Base-by-base conservation (phyloP, 768 basidiomycete genomes). In the Phaffia australis region DNA sequence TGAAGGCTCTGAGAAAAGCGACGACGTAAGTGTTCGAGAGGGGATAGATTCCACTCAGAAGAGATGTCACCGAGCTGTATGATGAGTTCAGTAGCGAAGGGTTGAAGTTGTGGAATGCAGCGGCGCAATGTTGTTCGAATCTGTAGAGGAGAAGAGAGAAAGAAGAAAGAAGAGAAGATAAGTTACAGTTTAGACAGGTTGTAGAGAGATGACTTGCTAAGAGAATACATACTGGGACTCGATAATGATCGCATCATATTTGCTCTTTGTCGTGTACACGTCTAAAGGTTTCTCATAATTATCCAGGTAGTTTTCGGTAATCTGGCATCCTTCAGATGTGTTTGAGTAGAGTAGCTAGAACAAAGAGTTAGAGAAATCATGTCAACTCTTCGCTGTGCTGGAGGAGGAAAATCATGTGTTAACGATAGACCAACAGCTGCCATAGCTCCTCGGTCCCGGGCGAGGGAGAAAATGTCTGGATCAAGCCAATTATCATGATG, bases 381-480 rank as follows among this genome's bases (percentile, higher is more conserved):
- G 2, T 23, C 42, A 47, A 46, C 49, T 16, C 23, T 35, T 47
- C 32, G 27, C 25, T 19, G 27, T 23, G 14, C 21, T 19, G 58
- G n/a, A n/a, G 21, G 30, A 35, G 58, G 1, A 16, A 6, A 23
- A 5, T 27, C 8, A 21, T 1, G 14, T 19, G 8, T 21, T n/a
- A 35, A 46, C 23, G 27, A 11, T 49, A 47, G 51, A 78, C 83
- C 73, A 72, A 88, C 87, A 46, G 87, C 88, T 18, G 87, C 86
- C 47, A 83, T 82, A 0, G 91, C 92, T 5, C 92, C 92, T 69
- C 83, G 80, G 69, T 86, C 83, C 51, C 81, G 79, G 25, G 88
- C 89, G 51, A 89, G 79, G 0, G 88, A 89, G 76, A 95, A 90
- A 61, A 93, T 82, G 74, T 95, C 59, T 60, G 23, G 46, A 5